phyloP scores from a whole-genome alignment of 768 basidiomycete species.

The Clitopilus hobsonii region DNA sequence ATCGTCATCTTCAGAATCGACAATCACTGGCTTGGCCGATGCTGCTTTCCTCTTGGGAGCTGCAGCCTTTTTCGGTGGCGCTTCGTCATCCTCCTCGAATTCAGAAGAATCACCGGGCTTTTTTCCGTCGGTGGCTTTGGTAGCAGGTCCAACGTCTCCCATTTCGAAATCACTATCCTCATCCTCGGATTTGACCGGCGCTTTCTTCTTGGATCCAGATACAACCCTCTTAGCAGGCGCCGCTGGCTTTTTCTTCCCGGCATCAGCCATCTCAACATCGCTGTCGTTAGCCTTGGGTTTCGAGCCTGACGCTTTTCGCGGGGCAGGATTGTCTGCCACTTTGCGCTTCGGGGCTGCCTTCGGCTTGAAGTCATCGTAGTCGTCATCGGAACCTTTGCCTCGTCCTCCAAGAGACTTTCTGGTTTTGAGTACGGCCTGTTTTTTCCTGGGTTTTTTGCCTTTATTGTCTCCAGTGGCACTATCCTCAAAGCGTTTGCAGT shows the following conservation, averaged over 20 bases:
- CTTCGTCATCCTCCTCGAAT: neutral
- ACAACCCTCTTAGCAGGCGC: conserved; percentile 1
- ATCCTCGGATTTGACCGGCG: conserved; percentile 12
- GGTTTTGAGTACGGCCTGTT: conserved; percentile 41
- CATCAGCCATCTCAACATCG: conserved; percentile 22
- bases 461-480: conserved; percentile 33
- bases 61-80: neutral
- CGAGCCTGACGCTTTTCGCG: conserved; percentile 21
- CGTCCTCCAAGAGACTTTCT: conserved; percentile 41
- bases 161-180: conserved; percentile 8
- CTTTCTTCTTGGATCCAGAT: neutral
- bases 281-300: conserved; percentile 20
- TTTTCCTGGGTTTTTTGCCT: conserved; percentile 44
- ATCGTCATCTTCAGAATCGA: conserved; percentile 11
- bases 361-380: conserved; percentile 46
- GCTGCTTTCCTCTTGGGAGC: conserved; percentile 18
- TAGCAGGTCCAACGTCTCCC: neutral
- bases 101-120: neutral
- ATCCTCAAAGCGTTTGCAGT: conserved; percentile 44
- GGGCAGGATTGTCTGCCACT: conserved; percentile 21
- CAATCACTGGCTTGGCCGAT: neutral
- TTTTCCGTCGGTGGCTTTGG: neutral
- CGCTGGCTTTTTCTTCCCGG: conserved; percentile 4
- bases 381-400: conserved; percentile 29
- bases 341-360: conserved; percentile 41